These are phyloP conservation scores for Rubia tinctorum DNA, from an alignment of 305 asterid species.

Conservation along the genomic window DNA sequence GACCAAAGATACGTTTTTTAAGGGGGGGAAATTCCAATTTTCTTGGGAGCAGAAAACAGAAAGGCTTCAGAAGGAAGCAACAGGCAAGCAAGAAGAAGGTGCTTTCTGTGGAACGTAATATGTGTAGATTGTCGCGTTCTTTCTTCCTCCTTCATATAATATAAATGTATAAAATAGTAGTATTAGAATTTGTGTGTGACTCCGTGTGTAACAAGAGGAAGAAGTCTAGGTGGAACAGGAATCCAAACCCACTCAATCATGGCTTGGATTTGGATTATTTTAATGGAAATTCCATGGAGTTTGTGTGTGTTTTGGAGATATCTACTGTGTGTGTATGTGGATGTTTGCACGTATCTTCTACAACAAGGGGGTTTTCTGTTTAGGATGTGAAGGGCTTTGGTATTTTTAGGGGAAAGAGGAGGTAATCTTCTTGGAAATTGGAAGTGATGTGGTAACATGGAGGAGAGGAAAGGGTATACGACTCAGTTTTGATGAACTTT, in stretches of 20 bases:
- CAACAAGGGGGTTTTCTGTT: background rate
- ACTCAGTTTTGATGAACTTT: background rate
- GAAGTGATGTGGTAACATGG: background rate
- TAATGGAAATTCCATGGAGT: background rate
- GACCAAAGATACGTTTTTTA: background rate
- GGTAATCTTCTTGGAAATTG: background rate
- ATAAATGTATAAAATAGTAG: background rate
- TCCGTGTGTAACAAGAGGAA: background rate
- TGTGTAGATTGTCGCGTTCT: background rate
- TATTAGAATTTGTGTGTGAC: background rate
- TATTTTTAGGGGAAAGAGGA: background rate
- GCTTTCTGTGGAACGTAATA: background rate
- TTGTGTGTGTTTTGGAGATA: slow-evolving; percentile 3
- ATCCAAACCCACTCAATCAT: slow-evolving; percentile 3
- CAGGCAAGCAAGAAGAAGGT: slow-evolving; percentile 14
- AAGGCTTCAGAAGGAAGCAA: slow-evolving; percentile 24
- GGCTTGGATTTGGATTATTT: background rate
- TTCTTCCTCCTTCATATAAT: background rate
- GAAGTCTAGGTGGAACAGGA: slow-evolving; percentile 15
- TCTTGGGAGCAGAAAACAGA: slow-evolving; percentile 4
- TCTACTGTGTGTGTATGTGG: slow-evolving; percentile 4
- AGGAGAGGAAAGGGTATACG: background rate
- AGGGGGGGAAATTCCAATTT: background rate
- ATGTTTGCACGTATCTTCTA: slow-evolving; percentile 10
- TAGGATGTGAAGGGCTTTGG: background rate